These are phyloP conservation scores for Amanita molliuscula DNA, from an alignment of 768 basidiomycete genomes.

Conservation along the genomic window DNA sequence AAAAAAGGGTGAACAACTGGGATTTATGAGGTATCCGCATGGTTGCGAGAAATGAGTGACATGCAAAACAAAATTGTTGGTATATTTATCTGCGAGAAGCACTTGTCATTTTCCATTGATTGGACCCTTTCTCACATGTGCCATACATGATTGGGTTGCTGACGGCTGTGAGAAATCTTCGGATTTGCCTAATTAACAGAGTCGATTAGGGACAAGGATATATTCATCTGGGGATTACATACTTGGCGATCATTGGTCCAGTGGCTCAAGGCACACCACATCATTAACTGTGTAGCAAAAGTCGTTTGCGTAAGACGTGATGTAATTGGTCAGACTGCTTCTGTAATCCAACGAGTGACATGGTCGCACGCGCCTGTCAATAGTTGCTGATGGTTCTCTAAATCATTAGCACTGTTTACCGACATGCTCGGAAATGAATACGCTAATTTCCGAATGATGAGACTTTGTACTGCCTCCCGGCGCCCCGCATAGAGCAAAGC, in stretches of 20 bases:
- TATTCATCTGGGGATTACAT: neutral
- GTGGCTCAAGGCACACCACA: neutral
- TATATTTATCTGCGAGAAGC: slow-evolving; percentile 1
- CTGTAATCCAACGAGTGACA: too few relatives aligned
- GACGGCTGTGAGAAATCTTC: neutral
- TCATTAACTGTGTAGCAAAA: neutral
- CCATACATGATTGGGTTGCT: neutral
- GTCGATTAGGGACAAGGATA: neutral
- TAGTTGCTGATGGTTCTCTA: too few relatives aligned
- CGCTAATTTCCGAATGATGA: too few relatives aligned
- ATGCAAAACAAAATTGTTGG: neutral
- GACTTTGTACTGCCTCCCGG: neutral
- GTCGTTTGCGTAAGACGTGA: neutral
- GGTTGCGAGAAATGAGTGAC: neutral
- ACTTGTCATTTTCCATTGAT: neutral
- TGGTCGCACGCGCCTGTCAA: too few relatives aligned
- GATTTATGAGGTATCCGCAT: neutral
- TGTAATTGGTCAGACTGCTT: too few relatives aligned
- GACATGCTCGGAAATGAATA: too few relatives aligned
- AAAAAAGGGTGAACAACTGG: neutral
- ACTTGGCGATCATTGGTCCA: neutral
- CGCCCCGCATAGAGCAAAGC: neutral
- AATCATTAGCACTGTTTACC: too few relatives aligned
- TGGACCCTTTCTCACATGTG: neutral
- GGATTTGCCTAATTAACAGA: neutral